A percentile compares a stretch with the other conserved stretches of the same genome.
phyloP scores from a whole-genome alignment of 805 yeast genomes.

The Candida khao-thaluensis region DNA sequence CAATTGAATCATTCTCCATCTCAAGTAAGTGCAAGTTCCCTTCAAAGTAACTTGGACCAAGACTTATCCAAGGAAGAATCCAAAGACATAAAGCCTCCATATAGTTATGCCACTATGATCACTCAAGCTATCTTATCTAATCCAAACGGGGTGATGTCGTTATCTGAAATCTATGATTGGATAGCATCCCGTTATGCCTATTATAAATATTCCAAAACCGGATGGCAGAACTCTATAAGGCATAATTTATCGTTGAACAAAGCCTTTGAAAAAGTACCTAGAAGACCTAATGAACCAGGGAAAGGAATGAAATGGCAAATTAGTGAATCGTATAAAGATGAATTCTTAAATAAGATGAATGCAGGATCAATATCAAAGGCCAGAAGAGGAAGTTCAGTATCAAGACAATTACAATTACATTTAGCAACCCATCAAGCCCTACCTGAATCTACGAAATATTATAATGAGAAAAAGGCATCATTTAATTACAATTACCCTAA shows the following conservation, averaged over 20 bases:
- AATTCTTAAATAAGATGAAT: slow-evolving; percentile 76
- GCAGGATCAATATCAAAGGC: slow-evolving; percentile 72
- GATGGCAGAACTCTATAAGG: slow-evolving; percentile 98
- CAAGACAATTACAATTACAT: slow-evolving; percentile 76
- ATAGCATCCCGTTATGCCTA: slow-evolving; percentile 85
- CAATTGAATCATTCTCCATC: slow-evolving; percentile 49
- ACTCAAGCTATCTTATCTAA: slow-evolving; percentile 94
- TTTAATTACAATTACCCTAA: slow-evolving; percentile 7
- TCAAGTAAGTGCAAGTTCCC: slow-evolving; percentile 39
- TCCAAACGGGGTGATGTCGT: slow-evolving; percentile 80
- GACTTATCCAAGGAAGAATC: slow-evolving; percentile 88
- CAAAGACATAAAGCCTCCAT: slow-evolving; percentile 93
- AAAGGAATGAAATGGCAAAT: slow-evolving; percentile 99
- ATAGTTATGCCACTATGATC: slow-evolving; percentile 96
- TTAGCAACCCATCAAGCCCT: slow-evolving; percentile 56
- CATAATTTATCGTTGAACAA: slow-evolving; percentile 91
- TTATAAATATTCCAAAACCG: slow-evolving; percentile 87
- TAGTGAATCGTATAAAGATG: slow-evolving; percentile 77
- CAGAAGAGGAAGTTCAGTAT: slow-evolving; percentile 77
- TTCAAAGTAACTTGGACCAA: slow-evolving; percentile 48
- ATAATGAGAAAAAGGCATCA: slow-evolving; percentile 19
- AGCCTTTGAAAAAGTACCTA: slow-evolving; percentile 96
- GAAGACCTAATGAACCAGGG: slow-evolving; percentile 95
- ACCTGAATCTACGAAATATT: slow-evolving; percentile 45
- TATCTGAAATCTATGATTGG: slow-evolving; percentile 91